Evolutionary conservation across 139 green algal species (phyloP), one percentile per base, ranked within the genome.

Genomic region (Chlorella sp.): DNA sequence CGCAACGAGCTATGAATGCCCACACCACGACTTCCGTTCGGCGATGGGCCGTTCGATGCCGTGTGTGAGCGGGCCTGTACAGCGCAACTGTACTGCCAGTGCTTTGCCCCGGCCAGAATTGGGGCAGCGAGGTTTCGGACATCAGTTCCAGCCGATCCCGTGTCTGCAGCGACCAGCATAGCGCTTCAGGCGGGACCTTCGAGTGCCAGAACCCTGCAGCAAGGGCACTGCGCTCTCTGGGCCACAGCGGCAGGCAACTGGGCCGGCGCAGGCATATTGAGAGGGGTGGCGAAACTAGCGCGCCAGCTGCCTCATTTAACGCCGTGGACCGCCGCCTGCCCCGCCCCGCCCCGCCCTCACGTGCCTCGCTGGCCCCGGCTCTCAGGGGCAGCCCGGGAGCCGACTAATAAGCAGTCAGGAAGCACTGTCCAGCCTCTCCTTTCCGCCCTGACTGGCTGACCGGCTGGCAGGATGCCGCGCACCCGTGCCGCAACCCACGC

Each of bases 401-500:
- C n/a, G n/a, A n/a, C n/a, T n/a, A n/a, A n/a, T n/a, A n/a, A n/a
- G n/a, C n/a, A n/a, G 32, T 7, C 32, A 7, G 2, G 39, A 3
- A 78, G 34, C 3, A 34, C 1, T 78, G 32, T 9, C 71, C 21
- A 34, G 32, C 71, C 26, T 34, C 68, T 15, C 19, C 24, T 1
- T 34, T 22, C 68, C 68, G 24, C 22, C 26, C 22, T 34, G 1
- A 30, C 32, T 18, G 80, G 34, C 18, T 71, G n/a, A 66, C 24
- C 40, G 14, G 26, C 12, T 11, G 48, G 42, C 21, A 4, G 16
- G 40, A 88, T 80, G 84, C 84, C 64, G 21, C 53, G 53, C 28
- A 48, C 78, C 28, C 61, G 93, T 3, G 11, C 53, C 2, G 90
- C 96, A 14, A 91, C 90, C 2, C 96, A 98, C 53, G 94, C 94